Evolutionary conservation across 2,329 filamentous ascomycete species (phyloP), one percentile per base, ranked within the genome.

Genomic region (Penicillium thymicola): DNA sequence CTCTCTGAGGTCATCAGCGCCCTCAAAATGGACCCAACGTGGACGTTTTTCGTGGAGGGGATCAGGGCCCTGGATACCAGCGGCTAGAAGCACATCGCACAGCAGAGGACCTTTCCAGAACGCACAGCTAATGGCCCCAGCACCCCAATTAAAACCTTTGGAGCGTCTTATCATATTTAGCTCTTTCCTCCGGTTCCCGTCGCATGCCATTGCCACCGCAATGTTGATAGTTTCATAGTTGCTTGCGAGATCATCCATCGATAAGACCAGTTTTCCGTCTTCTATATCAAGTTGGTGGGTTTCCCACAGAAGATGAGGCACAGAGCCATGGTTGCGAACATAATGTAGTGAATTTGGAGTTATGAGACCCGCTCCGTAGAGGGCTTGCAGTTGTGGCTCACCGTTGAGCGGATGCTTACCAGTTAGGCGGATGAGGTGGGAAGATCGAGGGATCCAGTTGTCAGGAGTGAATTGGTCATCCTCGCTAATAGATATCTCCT

Each of bases 251-350:
- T 42, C 8, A 5, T 42, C 40, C 21, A 27, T 81, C 4, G 32
- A 89, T 86, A 0, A 88, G 75, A 0, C 86, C 86, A 55, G 23
- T 2, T 11, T 27, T 16, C 40, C 14, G 14, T 4, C 69, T 2
- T 76, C 72, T 16, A 88, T 75, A 25, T 74, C 79, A 65, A 75
- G 87, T 3, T 80, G 75, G 23, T 42, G 40, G 8, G 40, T 0
- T 82, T 77, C 1, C 79, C 73, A 9, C 11, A 13, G 30, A 32
- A 32, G 8, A 82, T 75, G 0, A 88, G 88, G 18, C 90, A 21
- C 84, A 0, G 87, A 87, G 10, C 88, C 87, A 59, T 90, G 88
- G 57, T 90, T 90, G 8, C 88, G 79, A 0, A 90, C 84, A 61
- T 89, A 90, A 61, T 86, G 82, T n/a, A 82, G 74, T 4, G 75